A percentile compares a stretch with the other conserved stretches of the same genome.
Evolutionary conservation across 495 filamentous ascomycete genomes (phyloP).

Genomic region (Hyaloscypha variabilis): DNA sequence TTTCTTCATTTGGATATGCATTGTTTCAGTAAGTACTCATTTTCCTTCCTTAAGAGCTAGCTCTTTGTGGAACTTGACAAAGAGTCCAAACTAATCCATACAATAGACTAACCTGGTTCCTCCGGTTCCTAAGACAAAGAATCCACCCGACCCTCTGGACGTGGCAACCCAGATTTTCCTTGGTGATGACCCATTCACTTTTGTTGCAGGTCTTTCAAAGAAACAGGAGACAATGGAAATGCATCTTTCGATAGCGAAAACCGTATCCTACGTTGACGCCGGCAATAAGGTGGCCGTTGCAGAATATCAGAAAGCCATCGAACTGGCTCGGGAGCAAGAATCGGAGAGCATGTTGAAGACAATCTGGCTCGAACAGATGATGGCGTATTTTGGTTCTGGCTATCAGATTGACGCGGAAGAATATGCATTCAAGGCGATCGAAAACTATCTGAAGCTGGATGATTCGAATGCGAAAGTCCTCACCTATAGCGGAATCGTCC

Average conservation of each 20-base stretch:
- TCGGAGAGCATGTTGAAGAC: conserved; percentile 7
- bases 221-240: conserved; percentile 16
- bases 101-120: conserved; percentile 17
- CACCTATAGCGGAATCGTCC: conserved; percentile 14
- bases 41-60: conserved; percentile 6
- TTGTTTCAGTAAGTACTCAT: conserved; percentile 17
- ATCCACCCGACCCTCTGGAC: background rate
- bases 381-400: conserved; percentile 3
- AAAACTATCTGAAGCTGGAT: conserved; percentile 17
- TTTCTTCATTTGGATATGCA: conserved; percentile 13
- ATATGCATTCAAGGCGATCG: conserved; percentile 15
- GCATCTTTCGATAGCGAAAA: conserved; percentile 20
- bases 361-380: conserved; percentile 14
- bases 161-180: background rate
- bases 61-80: background rate
- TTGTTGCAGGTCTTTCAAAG: conserved; percentile 16
- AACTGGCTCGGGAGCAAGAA: conserved; percentile 17
- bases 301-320: conserved; percentile 20
- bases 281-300: background rate
- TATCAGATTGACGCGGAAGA: background rate
- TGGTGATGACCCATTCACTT: conserved; percentile 14
- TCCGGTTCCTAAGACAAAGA: conserved; percentile 1
- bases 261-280: background rate
- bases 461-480: conserved; percentile 19
- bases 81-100: conserved; percentile 6